Conservation (phyloP, 768 basidiomycete species). For the Boletus rubescentipes region DNA sequence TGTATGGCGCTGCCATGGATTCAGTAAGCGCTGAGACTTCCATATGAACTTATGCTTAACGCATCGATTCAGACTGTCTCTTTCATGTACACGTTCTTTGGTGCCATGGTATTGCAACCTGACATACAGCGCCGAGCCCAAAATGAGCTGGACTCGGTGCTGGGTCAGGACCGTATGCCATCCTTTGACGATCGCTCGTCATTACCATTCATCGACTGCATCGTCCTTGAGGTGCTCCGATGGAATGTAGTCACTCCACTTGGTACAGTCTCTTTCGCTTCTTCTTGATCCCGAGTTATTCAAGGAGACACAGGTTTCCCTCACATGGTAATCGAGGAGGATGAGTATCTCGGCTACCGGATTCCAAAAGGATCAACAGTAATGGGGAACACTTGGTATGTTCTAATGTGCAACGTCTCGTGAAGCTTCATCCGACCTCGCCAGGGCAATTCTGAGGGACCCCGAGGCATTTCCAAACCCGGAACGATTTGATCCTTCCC, state of each 20-base stretch:
- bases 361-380: conserved; percentile 1
- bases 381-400: neutral
- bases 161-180: conserved; percentile 10
- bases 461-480: conserved; percentile 18
- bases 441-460: conserved; percentile 21
- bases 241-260: conserved; percentile 14
- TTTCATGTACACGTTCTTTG: conserved; percentile 7
- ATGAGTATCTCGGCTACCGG: conserved; percentile 26
- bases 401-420: conserved; percentile 9
- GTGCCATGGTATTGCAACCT: conserved; percentile 13
- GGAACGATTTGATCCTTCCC: conserved; percentile 18
- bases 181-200: conserved; percentile 13
- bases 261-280: neutral
- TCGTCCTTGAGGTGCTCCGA: conserved; percentile 12
- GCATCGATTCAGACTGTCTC: conserved; percentile 4
- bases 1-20: conserved; percentile 14
- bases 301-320: conserved; percentile 28
- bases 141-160: conserved; percentile 11
- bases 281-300: neutral
- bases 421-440: neutral
- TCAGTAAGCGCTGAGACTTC: neutral
- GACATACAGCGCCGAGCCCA: conserved; percentile 14
- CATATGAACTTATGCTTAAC: neutral
- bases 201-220: conserved; percentile 14
- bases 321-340: conserved; percentile 35